A percentile compares a stretch with the other conserved stretches of the same genome.
Conservation (phyloP, 2,329 filamentous ascomycete genomes). For the Hymenoscyphus repandus region DNA sequence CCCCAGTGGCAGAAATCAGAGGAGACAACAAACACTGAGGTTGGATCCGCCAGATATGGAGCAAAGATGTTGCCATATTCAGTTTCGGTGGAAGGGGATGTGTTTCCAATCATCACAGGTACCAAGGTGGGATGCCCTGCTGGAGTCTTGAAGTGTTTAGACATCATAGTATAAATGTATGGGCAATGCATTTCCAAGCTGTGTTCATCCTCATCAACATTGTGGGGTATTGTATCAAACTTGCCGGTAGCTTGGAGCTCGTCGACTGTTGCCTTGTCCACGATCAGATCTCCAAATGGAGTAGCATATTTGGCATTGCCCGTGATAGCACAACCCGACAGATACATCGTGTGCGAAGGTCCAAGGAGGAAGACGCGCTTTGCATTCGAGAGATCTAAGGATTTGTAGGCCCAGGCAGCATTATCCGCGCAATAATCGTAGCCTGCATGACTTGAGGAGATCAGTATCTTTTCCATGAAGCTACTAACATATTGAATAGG, state of each 20-base stretch:
- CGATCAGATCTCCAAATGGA: constrained; percentile 63
- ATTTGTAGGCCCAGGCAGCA: constrained; percentile 92
- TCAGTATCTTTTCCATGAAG: constrained; percentile 4
- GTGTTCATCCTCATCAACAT: constrained; percentile 76
- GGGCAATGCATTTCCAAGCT: constrained; percentile 96
- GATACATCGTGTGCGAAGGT: constrained; percentile 82
- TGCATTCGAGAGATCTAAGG: constrained; percentile 72
- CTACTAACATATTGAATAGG: neutral
- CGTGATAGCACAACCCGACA: constrained; percentile 72
- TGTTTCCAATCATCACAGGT: constrained; percentile 81
- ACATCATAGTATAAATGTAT: constrained; percentile 76
- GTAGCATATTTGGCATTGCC: constrained; percentile 66
- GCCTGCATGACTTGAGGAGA: constrained; percentile 72
- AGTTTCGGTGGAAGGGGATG: constrained; percentile 60
- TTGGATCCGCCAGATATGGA: constrained; percentile 69
- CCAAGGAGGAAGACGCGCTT: constrained; percentile 91
- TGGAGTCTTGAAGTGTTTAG: constrained; percentile 43
- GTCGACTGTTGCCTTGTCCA: constrained; percentile 55
- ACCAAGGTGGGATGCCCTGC: constrained; percentile 67
- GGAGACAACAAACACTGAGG: constrained; percentile 80
- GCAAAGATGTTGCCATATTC: constrained; percentile 65
- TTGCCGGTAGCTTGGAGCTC: constrained; percentile 47
- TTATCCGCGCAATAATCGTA: constrained; percentile 88
- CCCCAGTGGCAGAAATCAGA: constrained; percentile 99
- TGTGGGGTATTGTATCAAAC: constrained; percentile 59